Conservation (phyloP, 1,139 yeast genomes). For the Blastobotrys aristatus region DNA sequence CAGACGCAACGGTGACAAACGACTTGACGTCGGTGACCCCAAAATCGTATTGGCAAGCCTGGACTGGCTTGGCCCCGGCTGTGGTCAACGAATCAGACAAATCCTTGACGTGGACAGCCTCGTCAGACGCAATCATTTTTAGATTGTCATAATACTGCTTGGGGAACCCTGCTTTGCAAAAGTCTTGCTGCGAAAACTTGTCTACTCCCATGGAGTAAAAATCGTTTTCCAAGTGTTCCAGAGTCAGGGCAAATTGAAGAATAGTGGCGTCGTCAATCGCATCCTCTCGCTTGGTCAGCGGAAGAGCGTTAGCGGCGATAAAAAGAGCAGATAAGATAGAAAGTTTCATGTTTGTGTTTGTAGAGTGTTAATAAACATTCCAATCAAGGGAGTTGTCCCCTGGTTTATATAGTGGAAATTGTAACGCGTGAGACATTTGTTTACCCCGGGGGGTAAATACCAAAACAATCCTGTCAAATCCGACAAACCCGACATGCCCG, state of each 20-base stretch:
- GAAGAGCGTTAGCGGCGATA: conserved; percentile 8
- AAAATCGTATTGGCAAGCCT: conserved; percentile 19
- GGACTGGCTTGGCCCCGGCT: conserved; percentile 18
- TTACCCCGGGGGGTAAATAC: too few relatives aligned
- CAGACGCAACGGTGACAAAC: conserved; percentile 19
- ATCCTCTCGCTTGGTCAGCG: conserved; percentile 8
- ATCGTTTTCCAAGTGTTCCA: conserved; percentile 21
- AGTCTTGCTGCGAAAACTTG: conserved; percentile 16
- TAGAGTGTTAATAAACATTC: too few relatives aligned
- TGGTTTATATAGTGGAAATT: too few relatives aligned
- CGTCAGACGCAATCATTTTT: conserved; percentile 17
- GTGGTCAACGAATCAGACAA: conserved; percentile 10
- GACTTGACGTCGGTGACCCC: conserved; percentile 14
- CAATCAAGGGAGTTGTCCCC: too few relatives aligned
- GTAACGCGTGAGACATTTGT: too few relatives aligned
- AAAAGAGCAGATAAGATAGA: too few relatives aligned
- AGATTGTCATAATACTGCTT: conserved; percentile 17
- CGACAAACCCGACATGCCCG: too few relatives aligned
- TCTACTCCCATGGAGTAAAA: conserved; percentile 18
- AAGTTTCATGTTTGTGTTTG: too few relatives aligned
- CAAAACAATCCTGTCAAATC: too few relatives aligned
- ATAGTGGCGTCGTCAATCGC: conserved; percentile 19
- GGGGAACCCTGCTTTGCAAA: conserved; percentile 18
- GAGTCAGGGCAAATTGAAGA: conserved; percentile 21
- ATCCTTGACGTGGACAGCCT: conserved; percentile 12